phyloP scores from a whole-genome alignment of 306 rosid genomes.

The Cucurbita pepo region DNA sequence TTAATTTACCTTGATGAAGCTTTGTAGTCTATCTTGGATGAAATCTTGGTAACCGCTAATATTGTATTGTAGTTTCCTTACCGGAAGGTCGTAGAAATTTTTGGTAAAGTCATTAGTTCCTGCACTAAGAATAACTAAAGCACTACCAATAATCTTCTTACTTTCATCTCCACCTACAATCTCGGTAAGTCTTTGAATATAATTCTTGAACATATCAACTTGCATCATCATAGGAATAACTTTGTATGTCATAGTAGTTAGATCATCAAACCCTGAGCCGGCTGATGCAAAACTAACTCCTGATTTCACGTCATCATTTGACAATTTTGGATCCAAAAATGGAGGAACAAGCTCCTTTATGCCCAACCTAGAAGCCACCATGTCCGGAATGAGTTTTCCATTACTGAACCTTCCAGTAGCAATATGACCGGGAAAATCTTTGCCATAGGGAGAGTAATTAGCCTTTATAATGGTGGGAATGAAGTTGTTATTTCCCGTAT shows the following conservation, averaged over 20 bases:
- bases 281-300: slow-evolving; percentile 58
- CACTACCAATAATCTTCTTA: slow-evolving; percentile 11
- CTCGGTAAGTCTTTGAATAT: slow-evolving; percentile 14
- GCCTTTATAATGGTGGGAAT: slow-evolving; percentile 20
- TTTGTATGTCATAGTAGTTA: slow-evolving; percentile 11
- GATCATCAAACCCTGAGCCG: slow-evolving; percentile 38
- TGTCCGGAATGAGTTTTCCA: slow-evolving; percentile 45
- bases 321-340: slow-evolving; percentile 25
- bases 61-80: slow-evolving; percentile 23
- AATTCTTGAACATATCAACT: background rate
- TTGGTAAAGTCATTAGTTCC: slow-evolving; percentile 47
- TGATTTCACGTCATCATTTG: slow-evolving; percentile 27
- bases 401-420: background rate
- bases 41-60: slow-evolving; percentile 38
- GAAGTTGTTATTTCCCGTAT: slow-evolving; percentile 54
- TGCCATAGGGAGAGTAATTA: slow-evolving; percentile 46
- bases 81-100: slow-evolving; percentile 34
- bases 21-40: slow-evolving; percentile 23
- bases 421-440: slow-evolving; percentile 33
- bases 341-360: slow-evolving; percentile 51
- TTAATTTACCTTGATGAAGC: slow-evolving; percentile 25
- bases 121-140: slow-evolving; percentile 39
- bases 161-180: slow-evolving; percentile 30
- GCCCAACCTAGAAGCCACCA: slow-evolving; percentile 26
- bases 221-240: slow-evolving; percentile 34